phyloP scores from a whole-genome alignment of 2,329 filamentous ascomycete genomes.

The Sclerotinia trifoliorum region DNA sequence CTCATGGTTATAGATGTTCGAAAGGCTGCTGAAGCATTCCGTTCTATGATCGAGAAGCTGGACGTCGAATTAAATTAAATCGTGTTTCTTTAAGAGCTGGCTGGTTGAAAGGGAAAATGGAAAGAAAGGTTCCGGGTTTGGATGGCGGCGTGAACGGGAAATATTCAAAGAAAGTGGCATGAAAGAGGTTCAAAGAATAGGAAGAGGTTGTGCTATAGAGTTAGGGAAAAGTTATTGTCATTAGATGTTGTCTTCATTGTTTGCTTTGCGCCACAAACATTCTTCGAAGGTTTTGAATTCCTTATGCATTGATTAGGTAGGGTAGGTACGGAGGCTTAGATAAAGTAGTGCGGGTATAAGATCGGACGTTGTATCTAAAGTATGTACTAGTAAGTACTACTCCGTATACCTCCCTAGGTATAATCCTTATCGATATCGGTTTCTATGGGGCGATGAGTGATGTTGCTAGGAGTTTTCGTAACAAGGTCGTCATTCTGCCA shows the following conservation, averaged over 20 bases:
- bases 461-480: no score
- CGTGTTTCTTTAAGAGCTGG: slow-evolving; percentile 3
- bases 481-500: neutral
- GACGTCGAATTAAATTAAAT: neutral
- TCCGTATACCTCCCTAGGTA: no score
- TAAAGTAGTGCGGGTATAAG: neutral
- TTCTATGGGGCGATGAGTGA: slow-evolving; percentile 5
- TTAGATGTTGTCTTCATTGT: slow-evolving; percentile 22
- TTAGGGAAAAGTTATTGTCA: slow-evolving; percentile 13
- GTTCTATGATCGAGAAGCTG: slow-evolving; percentile 17
- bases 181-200: slow-evolving; percentile 16
- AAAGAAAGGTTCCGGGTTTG: neutral
- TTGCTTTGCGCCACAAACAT: slow-evolving; percentile 19
- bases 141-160: slow-evolving; percentile 10
- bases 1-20: slow-evolving; percentile 34
- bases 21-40: slow-evolving; percentile 28
- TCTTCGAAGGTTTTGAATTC: slow-evolving; percentile 23
- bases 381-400: no score
- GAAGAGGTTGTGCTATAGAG: neutral
- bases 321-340: neutral
- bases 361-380: neutral
- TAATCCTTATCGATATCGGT: slow-evolving; percentile 2
- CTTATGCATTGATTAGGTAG: slow-evolving; percentile 2
- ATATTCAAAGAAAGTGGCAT: slow-evolving; percentile 15
- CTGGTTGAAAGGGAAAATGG: slow-evolving; percentile 5